These are phyloP conservation scores for Rhodotorula mucilaginosa DNA, from an alignment of 1,284 basidiomycete species.

Conservation along the genomic window DNA sequence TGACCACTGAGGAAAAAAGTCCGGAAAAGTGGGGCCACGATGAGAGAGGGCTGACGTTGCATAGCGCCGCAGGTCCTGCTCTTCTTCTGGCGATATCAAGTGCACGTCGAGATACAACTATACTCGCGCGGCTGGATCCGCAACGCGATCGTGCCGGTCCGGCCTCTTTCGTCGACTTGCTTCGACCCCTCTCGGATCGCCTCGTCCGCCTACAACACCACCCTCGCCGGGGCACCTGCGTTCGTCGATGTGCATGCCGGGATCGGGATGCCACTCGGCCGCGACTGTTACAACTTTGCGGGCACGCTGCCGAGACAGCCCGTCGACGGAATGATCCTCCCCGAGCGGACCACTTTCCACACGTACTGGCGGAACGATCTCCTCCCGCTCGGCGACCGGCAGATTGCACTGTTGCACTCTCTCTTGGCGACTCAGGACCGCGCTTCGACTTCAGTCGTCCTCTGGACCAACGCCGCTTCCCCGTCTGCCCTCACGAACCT, in stretches of 20 bases:
- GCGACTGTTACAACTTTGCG: constrained; percentile 85
- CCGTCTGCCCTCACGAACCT: constrained; percentile 13
- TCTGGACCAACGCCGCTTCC: constrained; percentile 70
- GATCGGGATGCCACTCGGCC: constrained; percentile 66
- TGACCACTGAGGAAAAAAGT: neutral
- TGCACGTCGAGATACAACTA: constrained; percentile 74
- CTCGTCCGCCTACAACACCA: constrained; percentile 63
- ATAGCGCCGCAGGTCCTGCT: constrained; percentile 49
- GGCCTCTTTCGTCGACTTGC: constrained; percentile 64
- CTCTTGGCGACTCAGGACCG: constrained; percentile 85
- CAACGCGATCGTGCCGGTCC: constrained; percentile 63
- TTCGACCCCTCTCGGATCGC: constrained; percentile 63
- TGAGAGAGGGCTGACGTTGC: neutral
- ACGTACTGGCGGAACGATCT: constrained; percentile 89
- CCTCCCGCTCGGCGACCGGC: constrained; percentile 68
- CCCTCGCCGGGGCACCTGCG: constrained; percentile 60
- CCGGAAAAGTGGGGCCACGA: neutral
- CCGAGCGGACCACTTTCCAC: constrained; percentile 64
- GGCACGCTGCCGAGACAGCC: constrained; percentile 59
- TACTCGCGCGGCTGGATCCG: constrained; percentile 72
- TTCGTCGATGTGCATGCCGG: constrained; percentile 72
- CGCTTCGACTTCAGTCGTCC: constrained; percentile 61
- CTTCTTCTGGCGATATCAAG: constrained; percentile 64
- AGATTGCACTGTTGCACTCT: constrained; percentile 81
- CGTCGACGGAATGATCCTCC: constrained; percentile 50